Evolutionary conservation across 352 stramenopile genomes (phyloP), one percentile per base, ranked within the genome.

Genomic region (Phytophthora kernoviae): DNA sequence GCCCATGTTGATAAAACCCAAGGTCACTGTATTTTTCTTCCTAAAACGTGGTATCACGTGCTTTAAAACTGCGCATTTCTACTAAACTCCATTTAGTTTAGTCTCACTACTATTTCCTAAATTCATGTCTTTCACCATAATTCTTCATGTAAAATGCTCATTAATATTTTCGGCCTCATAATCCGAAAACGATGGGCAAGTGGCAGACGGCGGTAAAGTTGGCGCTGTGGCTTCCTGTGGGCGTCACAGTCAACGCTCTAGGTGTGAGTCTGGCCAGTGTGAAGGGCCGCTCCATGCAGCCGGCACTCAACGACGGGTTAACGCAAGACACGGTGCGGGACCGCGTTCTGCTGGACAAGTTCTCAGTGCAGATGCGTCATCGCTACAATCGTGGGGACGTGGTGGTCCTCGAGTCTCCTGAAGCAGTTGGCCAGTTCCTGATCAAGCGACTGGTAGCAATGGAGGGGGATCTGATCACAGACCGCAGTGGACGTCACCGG

Each of bases 261-360:
- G 56, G 84, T 17, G 65, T 94, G 46, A 94, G 87, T 62, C 54
- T 75, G 8, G 84, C 84, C 27, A 90, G 74, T 40, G 77, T 96
- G 18, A 84, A 90, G 58, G 87, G 87, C 5, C 77, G 85, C 22
- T 94, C 84, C 9, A 96, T 96, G 87, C 87, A 96, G 66, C 87
- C 87, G 39, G 58, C 62, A 51, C 73, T 96, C 17, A 96, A 96
- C 54, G 73, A 84, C 20, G 85, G 83, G n/a, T 68, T 93, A 24
- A 64, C 54, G 15, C 68, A 84, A 37, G 79, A 91, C 52, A 65
- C 68, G 14, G 75, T 91, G 65, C 79, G 85, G 41, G 85, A 94
- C 64, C 77, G 82, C 63, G 87, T 95, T 54, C 63, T 95, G 58
- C 74, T 95, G 51, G 84, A 95, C 77, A 93, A 93, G 63, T 93